Percentiles rank a stretch among this genome's conserved stretches.
Conservation (phyloP, 192 early-diverging fungal species). For the Glomus cerebriforme region DNA sequence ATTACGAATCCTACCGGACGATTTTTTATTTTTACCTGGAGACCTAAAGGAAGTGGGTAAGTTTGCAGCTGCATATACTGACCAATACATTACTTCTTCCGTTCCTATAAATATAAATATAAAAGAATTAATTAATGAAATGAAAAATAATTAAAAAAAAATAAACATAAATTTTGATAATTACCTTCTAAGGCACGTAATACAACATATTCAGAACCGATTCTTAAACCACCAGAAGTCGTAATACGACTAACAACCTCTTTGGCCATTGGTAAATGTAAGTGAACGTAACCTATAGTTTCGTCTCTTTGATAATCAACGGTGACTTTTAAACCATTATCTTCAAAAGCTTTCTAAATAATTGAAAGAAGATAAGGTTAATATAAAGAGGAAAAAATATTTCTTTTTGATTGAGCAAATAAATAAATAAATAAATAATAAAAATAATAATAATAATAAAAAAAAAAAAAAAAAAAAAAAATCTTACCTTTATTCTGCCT, state of each 20-base stretch:
- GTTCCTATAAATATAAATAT: conserved; percentile 4
- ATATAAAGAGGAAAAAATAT: no score
- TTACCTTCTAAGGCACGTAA: conserved; percentile 22
- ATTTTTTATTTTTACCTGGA: neutral
- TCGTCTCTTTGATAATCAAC: conserved; percentile 25
- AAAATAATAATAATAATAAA: no score
- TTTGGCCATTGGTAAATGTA: conserved; percentile 7
- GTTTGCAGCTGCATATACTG: conserved; percentile 2
- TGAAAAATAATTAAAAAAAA: no score
- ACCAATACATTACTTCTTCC: conserved; percentile 17
- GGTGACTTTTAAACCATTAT: conserved; percentile 15
- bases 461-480: neutral
- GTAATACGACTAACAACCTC: conserved; percentile 7
- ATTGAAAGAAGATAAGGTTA: neutral
- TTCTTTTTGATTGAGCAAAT: no score
- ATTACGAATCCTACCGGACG: neutral
- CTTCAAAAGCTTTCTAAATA: conserved; percentile 8
- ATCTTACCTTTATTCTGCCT: neutral
- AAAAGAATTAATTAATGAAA: neutral
- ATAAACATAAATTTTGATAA: neutral
- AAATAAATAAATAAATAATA: neutral
- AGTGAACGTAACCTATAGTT: conserved; percentile 20
- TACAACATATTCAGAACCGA: neutral
- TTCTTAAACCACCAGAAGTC: neutral
- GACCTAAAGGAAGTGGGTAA: neutral